A percentile compares a stretch with the other conserved stretches of the same genome.
These are phyloP conservation scores for Cercospora berteroae DNA, from an alignment of 2,329 filamentous ascomycete species.

Conservation along the genomic window DNA sequence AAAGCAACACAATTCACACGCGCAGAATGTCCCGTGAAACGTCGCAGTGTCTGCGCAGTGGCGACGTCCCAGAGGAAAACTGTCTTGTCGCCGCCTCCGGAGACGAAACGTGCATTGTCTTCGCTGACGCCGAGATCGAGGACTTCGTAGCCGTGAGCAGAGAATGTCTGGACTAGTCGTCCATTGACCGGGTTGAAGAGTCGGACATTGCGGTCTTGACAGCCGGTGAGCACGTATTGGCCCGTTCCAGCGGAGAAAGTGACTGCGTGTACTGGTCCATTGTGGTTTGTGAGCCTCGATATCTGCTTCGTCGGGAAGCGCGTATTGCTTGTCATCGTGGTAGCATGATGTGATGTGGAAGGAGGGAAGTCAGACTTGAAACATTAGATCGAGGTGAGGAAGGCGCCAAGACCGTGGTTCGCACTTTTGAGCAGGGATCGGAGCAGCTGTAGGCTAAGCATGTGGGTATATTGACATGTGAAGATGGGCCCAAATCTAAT, in stretches of 20 bases:
- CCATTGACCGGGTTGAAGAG: constrained; percentile 70
- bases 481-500: neutral
- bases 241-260: constrained; percentile 51
- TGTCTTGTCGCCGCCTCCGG: constrained; percentile 82
- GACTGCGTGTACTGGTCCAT: constrained; percentile 47
- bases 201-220: constrained; percentile 77
- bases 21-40: constrained; percentile 65
- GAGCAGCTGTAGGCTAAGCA: neutral
- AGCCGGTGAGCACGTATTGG: constrained; percentile 72
- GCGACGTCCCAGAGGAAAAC: constrained; percentile 96
- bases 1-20: constrained; percentile 78
- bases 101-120: constrained; percentile 82
- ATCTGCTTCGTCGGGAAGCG: constrained; percentile 31
- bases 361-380: neutral
- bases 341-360: constrained; percentile 5
- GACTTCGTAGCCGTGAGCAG: constrained; percentile 88
- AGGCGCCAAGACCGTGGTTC: neutral
- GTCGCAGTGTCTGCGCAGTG: constrained; percentile 70
- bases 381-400: neutral
- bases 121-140: constrained; percentile 70
- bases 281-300: constrained; percentile 36
- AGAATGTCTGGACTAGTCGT: constrained; percentile 78
- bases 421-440: neutral
- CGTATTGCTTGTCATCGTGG: constrained; percentile 17
- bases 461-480: neutral